Evolutionary conservation across 2,329 filamentous ascomycete genomes (phyloP), one percentile per base, ranked within the genome.

Genomic region (Pyrenophora seminiperda): DNA sequence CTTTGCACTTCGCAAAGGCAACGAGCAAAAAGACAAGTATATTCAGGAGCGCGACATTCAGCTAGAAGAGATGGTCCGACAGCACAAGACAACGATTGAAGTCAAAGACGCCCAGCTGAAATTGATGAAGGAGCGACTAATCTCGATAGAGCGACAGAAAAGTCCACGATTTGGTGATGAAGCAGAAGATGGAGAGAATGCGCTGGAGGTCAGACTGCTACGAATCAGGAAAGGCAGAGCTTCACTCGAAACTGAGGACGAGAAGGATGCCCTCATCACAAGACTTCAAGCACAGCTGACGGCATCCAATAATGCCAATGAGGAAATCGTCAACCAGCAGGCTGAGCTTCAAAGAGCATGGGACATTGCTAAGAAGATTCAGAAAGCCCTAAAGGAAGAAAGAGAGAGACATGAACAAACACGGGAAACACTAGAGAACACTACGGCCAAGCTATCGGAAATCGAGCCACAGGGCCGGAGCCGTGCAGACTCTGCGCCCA

Each of bases 1-100:
- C 13, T 72, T 72, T 54, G 69, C 69, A 5, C 58, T 71, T 7
- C 65, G 69, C 2, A 72, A 72, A 48, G 63, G 59, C 14, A 70
- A 66, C 48, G 68, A 71, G 33, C 68, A 70, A 38, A 71, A 71
- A 42, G 69, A 72, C 42, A 66, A 55, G 47, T 53, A 58, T 36
- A 65, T 71, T 41, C 63, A 61, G 20, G 68, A 71, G 3, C 63
- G 56, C 34, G 66, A 72, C 36, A 44, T 47, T 9, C 65, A 64
- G 18, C 40, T 67, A 1, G 62, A 65, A n/a, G 62, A 67, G 10
- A 58, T 65, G 22, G 42, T 47, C 14, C 54, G 63, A 11, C 62
- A 67, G 32, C 63, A 70, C 44, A 66, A 58, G 38, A 55, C 63
- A 9, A 53, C 61, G 0, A 41, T 71, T 22, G 65, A 70, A 20